These are phyloP conservation scores for Xylariaceae sp. DNA, from an alignment of 2,329 filamentous ascomycete genomes.

Conservation along the genomic window DNA sequence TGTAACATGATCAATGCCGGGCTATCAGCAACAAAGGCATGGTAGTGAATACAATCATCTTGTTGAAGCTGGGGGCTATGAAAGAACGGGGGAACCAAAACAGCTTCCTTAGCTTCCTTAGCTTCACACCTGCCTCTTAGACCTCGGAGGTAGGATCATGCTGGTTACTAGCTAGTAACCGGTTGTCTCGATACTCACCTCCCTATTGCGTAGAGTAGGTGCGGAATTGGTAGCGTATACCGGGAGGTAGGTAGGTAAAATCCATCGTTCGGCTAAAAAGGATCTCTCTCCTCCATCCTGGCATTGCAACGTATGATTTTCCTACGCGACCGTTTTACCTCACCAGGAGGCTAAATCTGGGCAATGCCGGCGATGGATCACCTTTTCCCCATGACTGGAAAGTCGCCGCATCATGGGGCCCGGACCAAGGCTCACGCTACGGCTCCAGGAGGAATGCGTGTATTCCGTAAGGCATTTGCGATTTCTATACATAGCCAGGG, in stretches of 20 bases:
- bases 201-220: too few species aligned
- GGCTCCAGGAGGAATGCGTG: not conserved
- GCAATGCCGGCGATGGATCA: too few species aligned
- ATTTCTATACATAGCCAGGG: not conserved
- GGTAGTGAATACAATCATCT: too few species aligned
- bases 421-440: not conserved
- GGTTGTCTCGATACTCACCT: not conserved
- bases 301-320: not conserved
- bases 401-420: not conserved
- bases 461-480: too few species aligned
- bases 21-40: too few species aligned
- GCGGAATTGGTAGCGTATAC: too few species aligned
- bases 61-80: too few species aligned
- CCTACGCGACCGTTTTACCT: not conserved
- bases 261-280: too few species aligned
- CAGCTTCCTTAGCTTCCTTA: not conserved
- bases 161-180: not conserved
- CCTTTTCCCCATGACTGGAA: not conserved
- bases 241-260: not conserved
- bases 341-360: not conserved
- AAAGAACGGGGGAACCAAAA: too few species aligned
- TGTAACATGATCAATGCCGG: too few species aligned
- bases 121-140: not conserved
- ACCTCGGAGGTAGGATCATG: not conserved
- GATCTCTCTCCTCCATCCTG: not conserved